Base-by-base conservation (phyloP, 78 protist genomes). In the Speleostelium caveatum region DNA sequence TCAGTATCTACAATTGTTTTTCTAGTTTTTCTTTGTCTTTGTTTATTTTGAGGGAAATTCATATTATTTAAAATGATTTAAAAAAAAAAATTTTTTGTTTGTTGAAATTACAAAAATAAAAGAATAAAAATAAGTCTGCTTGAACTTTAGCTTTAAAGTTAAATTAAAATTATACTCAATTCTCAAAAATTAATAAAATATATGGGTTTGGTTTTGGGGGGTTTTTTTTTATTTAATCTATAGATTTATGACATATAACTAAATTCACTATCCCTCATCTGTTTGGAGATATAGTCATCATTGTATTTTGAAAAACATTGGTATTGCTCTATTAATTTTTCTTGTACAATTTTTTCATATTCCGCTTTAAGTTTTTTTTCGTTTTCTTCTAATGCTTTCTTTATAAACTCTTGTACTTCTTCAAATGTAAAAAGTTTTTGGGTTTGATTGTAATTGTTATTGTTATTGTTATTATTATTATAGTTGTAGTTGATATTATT, bases 261-360 rank as follows among this genome's bases (percentile, higher is more conserved):
- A 24, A 51, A 90, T 67, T 90, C 88, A 33, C 85, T 69, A 36
- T 90, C 87, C 32, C 66, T 49, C 61, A 75, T 41, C 45, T 90
- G 94, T 42, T 71, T 65, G 6, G 94, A 90, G 12, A 90, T 67
- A 67, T 78, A 90, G 63, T 72, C 80, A 24, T 90, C 88, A 24
- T 90, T 90, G 35, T 76, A 90, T 45, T 53, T 77, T 36, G 94
- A 65, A 22, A 90, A 90, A 58, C 88, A 62, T 59, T 75, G 85
- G 65, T 67, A 90, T 67, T 90, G 94, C 55, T 90, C 94, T 1
- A 65, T 49, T 17, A 90, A 55, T 75, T 90, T 90, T n/a, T 76
- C 69, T 58, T 76, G 77, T 4, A 90, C 75, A 28, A 90, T 90
- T 39, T 35, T 38, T 55, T 90, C 94, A 69, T 90, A 90, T 60